phyloP scores from a whole-genome alignment of 1,284 basidiomycete species.

The Rhodotorula sp. region DNA sequence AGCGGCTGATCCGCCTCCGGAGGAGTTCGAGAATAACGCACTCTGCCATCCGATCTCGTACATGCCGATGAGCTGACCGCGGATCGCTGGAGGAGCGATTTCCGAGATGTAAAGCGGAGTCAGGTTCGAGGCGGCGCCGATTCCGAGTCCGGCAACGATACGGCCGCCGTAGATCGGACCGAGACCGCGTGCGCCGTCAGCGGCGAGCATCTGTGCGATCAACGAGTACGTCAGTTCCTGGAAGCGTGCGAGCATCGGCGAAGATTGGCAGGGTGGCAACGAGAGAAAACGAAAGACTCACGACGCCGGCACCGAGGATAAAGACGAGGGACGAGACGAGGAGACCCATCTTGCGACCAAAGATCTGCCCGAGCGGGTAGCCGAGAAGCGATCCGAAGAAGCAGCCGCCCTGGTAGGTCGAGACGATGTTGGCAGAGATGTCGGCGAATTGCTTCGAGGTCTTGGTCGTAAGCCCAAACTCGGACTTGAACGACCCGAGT shows the following conservation, averaged over 20 bases:
- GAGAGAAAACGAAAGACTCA: neutral
- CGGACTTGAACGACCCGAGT: conserved; percentile 43
- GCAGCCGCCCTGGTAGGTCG: conserved; percentile 26
- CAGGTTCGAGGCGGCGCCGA: conserved; percentile 45
- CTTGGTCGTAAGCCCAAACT: conserved; percentile 36
- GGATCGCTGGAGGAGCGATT: conserved; percentile 43
- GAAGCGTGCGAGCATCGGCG: neutral
- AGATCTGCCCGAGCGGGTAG: conserved; percentile 20
- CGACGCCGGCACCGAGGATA: conserved; percentile 44
- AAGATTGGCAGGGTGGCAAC: too few relatives aligned
- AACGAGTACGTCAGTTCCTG: too few relatives aligned
- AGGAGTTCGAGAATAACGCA: neutral
- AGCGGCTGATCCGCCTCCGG: too few relatives aligned
- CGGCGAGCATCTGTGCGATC: conserved; percentile 18
- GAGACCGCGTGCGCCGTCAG: conserved; percentile 10
- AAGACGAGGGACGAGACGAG: conserved; percentile 43
- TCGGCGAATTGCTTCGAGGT: conserved; percentile 13
- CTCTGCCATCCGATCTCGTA: conserved; percentile 49
- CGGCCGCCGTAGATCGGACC: conserved; percentile 45
- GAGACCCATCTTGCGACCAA: conserved; percentile 41
- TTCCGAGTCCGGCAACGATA: conserved; percentile 43
- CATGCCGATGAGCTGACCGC: conserved; percentile 47
- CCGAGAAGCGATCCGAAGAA: conserved; percentile 31
- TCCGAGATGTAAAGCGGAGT: conserved; percentile 48
- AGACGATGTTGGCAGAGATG: conserved; percentile 34